Evolutionary conservation across 129 eudicot genomes (phyloP).

Genomic region (carrot (Daucus carota)): DH1_v3.0 NC_030386.2:33880001-33880500

Average conservation of each 20-base stretch:
- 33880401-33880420: neutral
- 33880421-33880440: neutral
- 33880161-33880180: neutral
- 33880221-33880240: neutral
- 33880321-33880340: too few relatives aligned
- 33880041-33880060: slow-evolving; percentile 38
- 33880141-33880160: neutral
- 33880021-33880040: slow-evolving; percentile 27
- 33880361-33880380: neutral
- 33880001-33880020: neutral
- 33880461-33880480: neutral
- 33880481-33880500: too few relatives aligned
- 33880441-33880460: neutral
- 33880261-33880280: neutral
- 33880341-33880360: neutral
- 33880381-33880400: neutral
- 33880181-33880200: neutral
- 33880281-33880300: neutral
- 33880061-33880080: slow-evolving; percentile 35
- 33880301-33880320: too few relatives aligned
- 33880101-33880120: neutral
- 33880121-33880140: neutral
- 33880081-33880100: neutral
- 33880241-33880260: neutral
- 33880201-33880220: slow-evolving; percentile 2